Evolutionary conservation across 2,329 filamentous ascomycete species (phyloP).

Genomic region (Cercospora zeae-maydis): DNA sequence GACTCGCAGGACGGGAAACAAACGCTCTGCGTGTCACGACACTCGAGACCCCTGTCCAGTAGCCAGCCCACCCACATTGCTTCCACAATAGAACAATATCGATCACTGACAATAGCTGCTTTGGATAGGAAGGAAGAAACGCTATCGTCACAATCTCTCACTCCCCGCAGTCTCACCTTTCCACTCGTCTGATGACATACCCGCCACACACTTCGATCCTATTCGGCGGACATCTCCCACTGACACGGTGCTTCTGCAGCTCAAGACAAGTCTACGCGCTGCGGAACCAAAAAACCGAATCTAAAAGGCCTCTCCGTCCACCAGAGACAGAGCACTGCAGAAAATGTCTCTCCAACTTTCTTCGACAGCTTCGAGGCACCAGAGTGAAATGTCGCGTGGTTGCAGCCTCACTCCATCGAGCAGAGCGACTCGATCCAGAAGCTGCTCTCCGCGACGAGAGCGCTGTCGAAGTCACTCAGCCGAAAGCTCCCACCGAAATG

Average conservation of each 20-base stretch:
- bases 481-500: neutral
- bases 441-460: neutral
- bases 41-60: neutral
- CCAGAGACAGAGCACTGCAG: neutral
- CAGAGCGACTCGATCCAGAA: neutral
- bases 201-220: neutral
- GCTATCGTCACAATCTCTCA: neutral
- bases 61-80: neutral
- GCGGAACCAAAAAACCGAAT: neutral
- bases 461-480: neutral
- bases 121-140: neutral
- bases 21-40: neutral
- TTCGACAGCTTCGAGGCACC: neutral
- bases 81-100: neutral
- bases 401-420: neutral
- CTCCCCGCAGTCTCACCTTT: neutral
- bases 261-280: neutral
- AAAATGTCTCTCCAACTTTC: neutral
- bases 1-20: neutral
- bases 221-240: neutral
- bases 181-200: neutral
- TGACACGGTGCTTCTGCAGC: neutral
- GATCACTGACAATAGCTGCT: neutral
- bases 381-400: neutral
- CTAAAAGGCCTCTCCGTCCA: neutral